A percentile compares a stretch with the other conserved stretches of the same genome.
Evolutionary conservation across 2,329 filamentous ascomycete species (phyloP).

Genomic region (Clarireedia sp.): DNA sequence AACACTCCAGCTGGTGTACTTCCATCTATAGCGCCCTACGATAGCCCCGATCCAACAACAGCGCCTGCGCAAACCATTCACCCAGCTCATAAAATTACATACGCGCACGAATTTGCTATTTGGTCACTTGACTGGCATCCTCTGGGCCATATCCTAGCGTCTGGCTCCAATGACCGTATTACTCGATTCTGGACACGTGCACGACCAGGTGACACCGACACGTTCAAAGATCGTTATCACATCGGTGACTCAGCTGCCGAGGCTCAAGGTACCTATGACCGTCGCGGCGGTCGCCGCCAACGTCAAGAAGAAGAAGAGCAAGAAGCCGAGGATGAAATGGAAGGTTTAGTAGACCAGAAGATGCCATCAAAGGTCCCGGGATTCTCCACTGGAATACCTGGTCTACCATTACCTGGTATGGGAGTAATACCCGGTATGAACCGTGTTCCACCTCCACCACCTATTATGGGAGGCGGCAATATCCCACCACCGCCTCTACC

Average conservation of each 20-base stretch:
- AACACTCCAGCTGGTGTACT: conserved; percentile 71
- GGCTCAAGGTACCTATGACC: conserved; percentile 89
- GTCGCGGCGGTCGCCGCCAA: conserved; percentile 67
- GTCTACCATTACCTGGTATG: conserved; percentile 27
- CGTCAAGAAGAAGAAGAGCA: conserved; percentile 89
- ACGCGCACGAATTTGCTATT: conserved; percentile 88
- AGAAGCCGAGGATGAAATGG: conserved; percentile 86
- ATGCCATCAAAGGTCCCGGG: conserved; percentile 57
- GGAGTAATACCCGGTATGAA: conserved; percentile 40
- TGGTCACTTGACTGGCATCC: conserved; percentile 99
- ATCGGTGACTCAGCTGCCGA: conserved; percentile 91
- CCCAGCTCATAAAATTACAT: conserved; percentile 78
- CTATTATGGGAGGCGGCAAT: conserved; percentile 18
- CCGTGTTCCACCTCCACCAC: conserved; percentile 28
- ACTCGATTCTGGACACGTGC: conserved; percentile 95
- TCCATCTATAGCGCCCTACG: conserved; percentile 72
- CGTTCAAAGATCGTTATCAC: conserved; percentile 86
- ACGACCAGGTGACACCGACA: conserved; percentile 77
- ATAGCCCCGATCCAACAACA: conserved; percentile 69
- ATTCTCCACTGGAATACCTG: conserved; percentile 47
- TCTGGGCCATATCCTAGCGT: conserved; percentile 87
- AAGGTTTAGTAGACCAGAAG: conserved; percentile 86
- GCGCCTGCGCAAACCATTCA: conserved; percentile 85
- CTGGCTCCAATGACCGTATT: conserved; percentile 91
- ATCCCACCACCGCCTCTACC: conserved; percentile 7